Evolutionary conservation across 306 rosid genomes (phyloP).

Genomic region (Acacia melanoxylon): DNA sequence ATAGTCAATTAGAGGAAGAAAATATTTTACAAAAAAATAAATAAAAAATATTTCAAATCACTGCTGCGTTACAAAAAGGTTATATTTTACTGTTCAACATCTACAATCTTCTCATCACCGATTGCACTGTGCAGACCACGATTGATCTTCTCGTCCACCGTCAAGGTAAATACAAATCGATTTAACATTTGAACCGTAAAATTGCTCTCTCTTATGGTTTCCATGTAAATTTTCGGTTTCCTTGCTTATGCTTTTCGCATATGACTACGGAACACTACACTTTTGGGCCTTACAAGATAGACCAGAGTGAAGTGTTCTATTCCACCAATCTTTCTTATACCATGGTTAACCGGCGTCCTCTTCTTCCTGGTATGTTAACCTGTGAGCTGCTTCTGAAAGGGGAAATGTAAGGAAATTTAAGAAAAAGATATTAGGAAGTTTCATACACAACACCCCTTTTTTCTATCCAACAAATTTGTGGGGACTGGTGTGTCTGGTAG

Average conservation of each 20-base stretch:
- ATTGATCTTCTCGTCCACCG: conserved; percentile 28
- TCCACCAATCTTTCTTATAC: conserved; percentile 70
- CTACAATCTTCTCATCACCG: too few species aligned
- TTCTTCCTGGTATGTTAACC: conserved; percentile 67
- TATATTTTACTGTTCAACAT: too few species aligned
- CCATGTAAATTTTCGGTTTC: background rate
- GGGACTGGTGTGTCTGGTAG: too few species aligned
- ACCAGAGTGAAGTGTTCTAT: conserved; percentile 74
- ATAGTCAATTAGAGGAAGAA: too few species aligned
- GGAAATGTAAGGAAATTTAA: too few species aligned
- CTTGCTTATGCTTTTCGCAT: conserved; percentile 14
- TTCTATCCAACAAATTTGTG: too few species aligned
- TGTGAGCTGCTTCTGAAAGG: too few species aligned
- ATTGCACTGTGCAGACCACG: conserved; percentile 9
- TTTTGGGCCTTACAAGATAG: conserved; percentile 61
- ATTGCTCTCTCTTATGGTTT: background rate
- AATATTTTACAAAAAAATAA: too few species aligned
- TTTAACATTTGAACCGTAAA: background rate
- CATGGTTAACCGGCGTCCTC: conserved; percentile 86
- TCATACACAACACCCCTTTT: too few species aligned
- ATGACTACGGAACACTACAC: conserved; percentile 45
- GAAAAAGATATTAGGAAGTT: too few species aligned
- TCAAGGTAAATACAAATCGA: conserved; percentile 35
- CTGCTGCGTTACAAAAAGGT: too few species aligned
- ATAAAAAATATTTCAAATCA: too few species aligned